Percentiles rank a stretch among this genome's conserved stretches.
phyloP scores from a whole-genome alignment of 805 yeast genomes.

The Zygoascus ofunaensis region DNA sequence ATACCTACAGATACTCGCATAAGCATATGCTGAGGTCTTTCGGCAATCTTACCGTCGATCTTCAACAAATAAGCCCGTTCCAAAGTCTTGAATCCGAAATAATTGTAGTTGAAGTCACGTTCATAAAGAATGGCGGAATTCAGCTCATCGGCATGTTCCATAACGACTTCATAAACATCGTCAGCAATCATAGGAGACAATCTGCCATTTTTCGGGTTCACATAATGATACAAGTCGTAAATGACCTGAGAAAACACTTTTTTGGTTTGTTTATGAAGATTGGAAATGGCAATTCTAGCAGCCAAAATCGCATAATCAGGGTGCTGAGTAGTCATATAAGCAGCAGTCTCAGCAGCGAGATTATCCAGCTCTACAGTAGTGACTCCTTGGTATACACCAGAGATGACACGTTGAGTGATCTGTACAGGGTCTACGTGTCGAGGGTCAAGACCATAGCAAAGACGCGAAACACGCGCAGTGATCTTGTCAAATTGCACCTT shows the following conservation, averaged over 20 bases:
- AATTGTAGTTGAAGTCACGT: slow-evolving; percentile 63
- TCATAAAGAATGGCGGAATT: slow-evolving; percentile 58
- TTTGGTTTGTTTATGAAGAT: slow-evolving; percentile 80
- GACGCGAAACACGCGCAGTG: slow-evolving; percentile 87
- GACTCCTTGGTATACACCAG: slow-evolving; percentile 88
- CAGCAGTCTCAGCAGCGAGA: slow-evolving; percentile 85
- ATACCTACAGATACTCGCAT: slow-evolving; percentile 87
- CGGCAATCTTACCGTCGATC: slow-evolving; percentile 49
- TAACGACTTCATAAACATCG: slow-evolving; percentile 47
- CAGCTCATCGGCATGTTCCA: slow-evolving; percentile 47
- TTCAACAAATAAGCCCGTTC: slow-evolving; percentile 68
- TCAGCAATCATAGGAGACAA: slow-evolving; percentile 57
- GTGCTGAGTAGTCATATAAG: slow-evolving; percentile 88
- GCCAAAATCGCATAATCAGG: slow-evolving; percentile 83
- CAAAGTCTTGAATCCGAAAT: slow-evolving; percentile 82
- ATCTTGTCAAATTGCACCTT: slow-evolving; percentile 94
- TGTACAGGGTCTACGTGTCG: slow-evolving; percentile 90
- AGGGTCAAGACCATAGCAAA: slow-evolving; percentile 89
- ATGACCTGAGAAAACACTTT: slow-evolving; percentile 67
- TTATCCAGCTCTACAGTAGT: slow-evolving; percentile 67
- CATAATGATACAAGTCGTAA: slow-evolving; percentile 52
- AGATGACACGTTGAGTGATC: slow-evolving; percentile 86
- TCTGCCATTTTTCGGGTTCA: slow-evolving; percentile 59
- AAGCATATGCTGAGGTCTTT: slow-evolving; percentile 79
- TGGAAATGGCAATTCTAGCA: slow-evolving; percentile 83